These are phyloP conservation scores for Xanthoconium stramineum DNA, from an alignment of 768 basidiomycete species.

Conservation along the genomic window DNA sequence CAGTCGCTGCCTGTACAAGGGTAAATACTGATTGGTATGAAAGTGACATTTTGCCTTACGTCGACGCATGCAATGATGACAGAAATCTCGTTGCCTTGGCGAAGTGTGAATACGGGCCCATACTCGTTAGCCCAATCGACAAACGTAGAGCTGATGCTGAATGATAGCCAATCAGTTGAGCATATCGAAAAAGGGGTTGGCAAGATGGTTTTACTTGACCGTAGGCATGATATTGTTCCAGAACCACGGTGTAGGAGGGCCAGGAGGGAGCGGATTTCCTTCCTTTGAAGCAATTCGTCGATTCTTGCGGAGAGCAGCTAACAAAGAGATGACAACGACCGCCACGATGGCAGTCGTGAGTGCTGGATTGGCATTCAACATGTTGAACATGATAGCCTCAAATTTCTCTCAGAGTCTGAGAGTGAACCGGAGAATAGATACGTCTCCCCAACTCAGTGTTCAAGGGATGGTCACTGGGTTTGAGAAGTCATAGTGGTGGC, in stretches of 20 bases:
- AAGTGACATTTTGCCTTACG: slow-evolving; percentile 4
- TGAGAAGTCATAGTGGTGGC: too few relatives aligned
- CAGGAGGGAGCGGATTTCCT: slow-evolving; percentile 14
- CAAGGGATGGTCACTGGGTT: too few relatives aligned
- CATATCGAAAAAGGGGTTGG: neutral
- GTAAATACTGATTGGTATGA: too few relatives aligned
- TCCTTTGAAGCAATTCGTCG: slow-evolving; percentile 2
- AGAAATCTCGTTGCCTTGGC: slow-evolving; percentile 37
- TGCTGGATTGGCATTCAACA: neutral
- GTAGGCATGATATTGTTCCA: slow-evolving; percentile 8
- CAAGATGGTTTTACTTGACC: slow-evolving; percentile 3
- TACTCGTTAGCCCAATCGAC: slow-evolving; percentile 54
- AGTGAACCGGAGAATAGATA: too few relatives aligned
- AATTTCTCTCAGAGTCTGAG: neutral
- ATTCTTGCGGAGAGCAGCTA: neutral
- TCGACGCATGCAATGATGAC: slow-evolving; percentile 20
- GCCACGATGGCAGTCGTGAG: neutral
- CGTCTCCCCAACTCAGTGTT: too few relatives aligned
- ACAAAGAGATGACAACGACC: neutral
- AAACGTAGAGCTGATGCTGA: slow-evolving; percentile 31
- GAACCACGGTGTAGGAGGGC: slow-evolving; percentile 9
- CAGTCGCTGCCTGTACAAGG: slow-evolving; percentile 43
- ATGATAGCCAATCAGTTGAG: neutral
- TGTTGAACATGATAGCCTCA: neutral
- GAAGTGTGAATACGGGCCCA: slow-evolving; percentile 55